phyloP scores from a whole-genome alignment of 1,139 yeast genomes.

The Kurtzmaniella natalensis region DNA sequence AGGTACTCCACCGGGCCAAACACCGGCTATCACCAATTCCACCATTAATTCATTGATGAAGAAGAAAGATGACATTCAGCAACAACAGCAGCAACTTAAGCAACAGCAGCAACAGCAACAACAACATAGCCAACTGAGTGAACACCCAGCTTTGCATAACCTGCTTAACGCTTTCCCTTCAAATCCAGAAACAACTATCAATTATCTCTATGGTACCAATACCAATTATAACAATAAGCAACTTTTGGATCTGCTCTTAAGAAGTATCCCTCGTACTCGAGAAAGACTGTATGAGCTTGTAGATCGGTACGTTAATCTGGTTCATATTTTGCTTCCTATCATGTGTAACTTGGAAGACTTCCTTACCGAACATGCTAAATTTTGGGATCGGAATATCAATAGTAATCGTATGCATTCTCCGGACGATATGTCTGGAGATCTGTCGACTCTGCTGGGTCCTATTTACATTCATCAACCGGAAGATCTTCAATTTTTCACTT shows the following conservation, averaged over 20 bases:
- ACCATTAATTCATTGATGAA: conserved; percentile 9
- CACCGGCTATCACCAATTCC: conserved; percentile 3
- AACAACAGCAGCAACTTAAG: conserved; percentile 8
- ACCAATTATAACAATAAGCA: conserved; percentile 36
- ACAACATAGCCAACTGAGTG: conserved; percentile 10
- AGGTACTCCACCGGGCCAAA: conserved; percentile 2
- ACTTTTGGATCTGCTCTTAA: conserved; percentile 31
- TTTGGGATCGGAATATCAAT: conserved; percentile 38
- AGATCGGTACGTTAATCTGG: conserved; percentile 45
- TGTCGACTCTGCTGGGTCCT: background rate
- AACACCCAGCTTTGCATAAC: conserved; percentile 21
- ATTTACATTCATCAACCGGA: conserved; percentile 10
- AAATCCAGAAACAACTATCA: conserved; percentile 37
- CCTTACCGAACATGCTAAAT: conserved; percentile 42
- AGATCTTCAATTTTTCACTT: conserved; percentile 41
- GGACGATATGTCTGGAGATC: conserved; percentile 1
- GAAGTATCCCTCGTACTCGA: conserved; percentile 31
- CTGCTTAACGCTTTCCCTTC: conserved; percentile 28
- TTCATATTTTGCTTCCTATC: conserved; percentile 52
- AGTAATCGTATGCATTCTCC: background rate
- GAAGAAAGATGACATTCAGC: conserved; percentile 2
- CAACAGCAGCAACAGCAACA: conserved; percentile 3
- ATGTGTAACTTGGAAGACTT: conserved; percentile 39
- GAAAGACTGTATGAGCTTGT: conserved; percentile 49
- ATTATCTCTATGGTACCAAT: conserved; percentile 42